These are phyloP conservation scores for Kwoniella shivajii DNA, from an alignment of 1,284 basidiomycete genomes.

Conservation along the genomic window DNA sequence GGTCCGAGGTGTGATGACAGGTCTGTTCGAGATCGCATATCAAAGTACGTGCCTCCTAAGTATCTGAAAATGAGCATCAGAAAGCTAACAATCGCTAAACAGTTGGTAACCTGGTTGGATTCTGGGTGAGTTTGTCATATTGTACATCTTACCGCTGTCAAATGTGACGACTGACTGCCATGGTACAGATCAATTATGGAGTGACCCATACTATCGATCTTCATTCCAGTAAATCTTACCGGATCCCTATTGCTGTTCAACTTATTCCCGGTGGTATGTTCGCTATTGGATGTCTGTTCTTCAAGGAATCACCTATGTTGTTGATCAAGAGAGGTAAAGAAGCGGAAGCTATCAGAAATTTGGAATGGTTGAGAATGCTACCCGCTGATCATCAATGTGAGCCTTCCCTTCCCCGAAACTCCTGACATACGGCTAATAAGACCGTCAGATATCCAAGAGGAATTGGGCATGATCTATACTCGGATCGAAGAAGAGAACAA, in stretches of 20 bases:
- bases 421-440: not conserved
- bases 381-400: slow-evolving; percentile 48
- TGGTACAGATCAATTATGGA: slow-evolving; percentile 54
- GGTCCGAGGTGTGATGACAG: slow-evolving; percentile 59
- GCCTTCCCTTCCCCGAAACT: not conserved
- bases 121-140: slow-evolving; percentile 55
- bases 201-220: slow-evolving; percentile 53
- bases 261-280: slow-evolving; percentile 60
- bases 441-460: slow-evolving; percentile 10
- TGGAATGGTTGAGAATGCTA: slow-evolving; percentile 55
- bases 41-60: slow-evolving; percentile 13
- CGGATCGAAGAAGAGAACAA: slow-evolving; percentile 13
- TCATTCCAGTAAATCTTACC: slow-evolving; percentile 49
- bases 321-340: slow-evolving; percentile 57
- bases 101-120: slow-evolving; percentile 47
- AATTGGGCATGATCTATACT: slow-evolving; percentile 11
- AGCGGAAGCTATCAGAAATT: slow-evolving; percentile 54
- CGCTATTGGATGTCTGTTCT: slow-evolving; percentile 55
- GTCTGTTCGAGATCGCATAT: slow-evolving; percentile 57
- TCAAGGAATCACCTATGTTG: slow-evolving; percentile 61
- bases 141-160: not conserved
- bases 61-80: not conserved
- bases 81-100: not conserved
- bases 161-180: slow-evolving; percentile 2
- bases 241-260: slow-evolving; percentile 60